Conservation (phyloP, 2,329 filamentous ascomycete genomes). For the Botryotinia convoluta region DNA sequence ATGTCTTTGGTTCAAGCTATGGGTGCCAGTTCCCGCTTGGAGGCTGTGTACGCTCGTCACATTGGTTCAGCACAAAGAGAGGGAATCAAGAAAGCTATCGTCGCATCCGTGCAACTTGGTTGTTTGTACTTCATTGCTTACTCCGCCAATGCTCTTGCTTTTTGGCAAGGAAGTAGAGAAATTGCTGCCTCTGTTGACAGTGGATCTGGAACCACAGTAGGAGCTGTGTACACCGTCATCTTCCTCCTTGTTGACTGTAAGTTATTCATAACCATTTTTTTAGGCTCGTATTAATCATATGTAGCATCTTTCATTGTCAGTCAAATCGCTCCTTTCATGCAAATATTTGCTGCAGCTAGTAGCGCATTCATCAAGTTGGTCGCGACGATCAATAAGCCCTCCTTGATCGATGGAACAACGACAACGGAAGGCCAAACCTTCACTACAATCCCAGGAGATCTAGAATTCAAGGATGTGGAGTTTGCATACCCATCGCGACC, state of each 20-base stretch:
- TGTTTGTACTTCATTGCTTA: conserved; percentile 37
- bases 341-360: conserved; percentile 12
- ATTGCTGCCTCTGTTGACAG: conserved; percentile 42
- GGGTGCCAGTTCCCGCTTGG: neutral
- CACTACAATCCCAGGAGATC: neutral
- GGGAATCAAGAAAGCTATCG: conserved; percentile 49
- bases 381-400: neutral
- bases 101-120: conserved; percentile 49
- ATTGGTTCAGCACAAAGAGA: conserved; percentile 39
- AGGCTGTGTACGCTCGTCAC: neutral
- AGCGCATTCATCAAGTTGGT: conserved; percentile 4
- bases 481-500: conserved; percentile 38
- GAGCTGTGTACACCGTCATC: conserved; percentile 46
- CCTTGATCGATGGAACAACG: conserved; percentile 5
- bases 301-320: conserved; percentile 10
- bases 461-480: conserved; percentile 37
- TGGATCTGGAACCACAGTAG: conserved; percentile 1
- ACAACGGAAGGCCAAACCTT: conserved; percentile 29
- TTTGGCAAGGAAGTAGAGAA: conserved; percentile 50
- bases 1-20: conserved; percentile 12
- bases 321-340: conserved; percentile 15
- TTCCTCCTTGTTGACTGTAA: conserved; percentile 53
- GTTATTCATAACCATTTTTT: neutral
- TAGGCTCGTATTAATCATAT: neutral
- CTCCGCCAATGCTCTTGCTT: conserved; percentile 54